Evolutionary conservation across 805 yeast genomes (phyloP), one percentile per base, ranked within the genome.

Genomic region (Komagataella mondaviorum): DNA sequence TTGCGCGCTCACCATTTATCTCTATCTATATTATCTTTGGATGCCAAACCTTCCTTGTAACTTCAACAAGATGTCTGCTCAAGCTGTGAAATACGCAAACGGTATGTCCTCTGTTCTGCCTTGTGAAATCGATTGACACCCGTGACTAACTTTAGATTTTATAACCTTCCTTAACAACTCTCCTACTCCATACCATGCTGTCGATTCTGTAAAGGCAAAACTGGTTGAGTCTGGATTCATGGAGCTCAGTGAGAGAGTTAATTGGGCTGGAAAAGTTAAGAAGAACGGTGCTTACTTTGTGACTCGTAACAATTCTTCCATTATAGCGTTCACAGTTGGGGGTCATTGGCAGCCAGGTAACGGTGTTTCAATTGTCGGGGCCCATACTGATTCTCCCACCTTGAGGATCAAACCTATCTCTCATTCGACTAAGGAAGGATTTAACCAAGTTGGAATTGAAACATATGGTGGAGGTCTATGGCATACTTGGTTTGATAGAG

Each of bases 401-500:
- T 72, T 91, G 56, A 77, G 95, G 62, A 78, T 91, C 57, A 93
- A 91, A 68, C 99, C 99, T 10, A 72, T 85, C 30, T 85, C 96
- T 22, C 80, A 82, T 61, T 78, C 77, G 57, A 65, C 70, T 8
- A 69, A 73, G 16, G 90, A 86, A 59, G 95, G 95, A 1, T 91
- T 81, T 60, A 75, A 80, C 51, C 96, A 90, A 64, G 80, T 93
- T 17, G 98, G 96, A 44, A 95, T 93, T 7, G 98, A 93, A 66
- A 78, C 83, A 49, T 91, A 91, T 61, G 98, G 99, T 52, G 98
- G 98, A 43, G 93, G 96, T 49, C 81, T 90, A 51, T 93, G 97
- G 81, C 96, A 88, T 63, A 80, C 96, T 4, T 91, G 98, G 97
- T 91, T 93, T 62, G 99, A 91, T 65, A 80, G 97, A 54, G 97